These are phyloP conservation scores for Fagus crenata DNA, from an alignment of 306 rosid species.

Conservation along the genomic window DNA sequence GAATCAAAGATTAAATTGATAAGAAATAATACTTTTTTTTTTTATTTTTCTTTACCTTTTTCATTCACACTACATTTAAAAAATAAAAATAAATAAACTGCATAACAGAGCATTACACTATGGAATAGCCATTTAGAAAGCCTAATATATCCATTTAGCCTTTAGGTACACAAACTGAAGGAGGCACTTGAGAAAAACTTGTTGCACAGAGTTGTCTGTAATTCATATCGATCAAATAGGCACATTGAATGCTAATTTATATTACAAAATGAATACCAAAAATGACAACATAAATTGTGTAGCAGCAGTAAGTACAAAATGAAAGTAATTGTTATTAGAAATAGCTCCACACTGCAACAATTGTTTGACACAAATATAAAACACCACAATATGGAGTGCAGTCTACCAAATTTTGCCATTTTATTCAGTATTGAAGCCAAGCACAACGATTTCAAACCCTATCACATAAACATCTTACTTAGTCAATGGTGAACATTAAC, in stretches of 20 bases:
- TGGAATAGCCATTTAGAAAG: background rate
- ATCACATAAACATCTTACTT: too few species aligned
- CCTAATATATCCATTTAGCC: background rate
- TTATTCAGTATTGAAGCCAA: background rate
- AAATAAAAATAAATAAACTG: too few species aligned
- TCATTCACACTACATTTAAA: too few species aligned
- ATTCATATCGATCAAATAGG: background rate
- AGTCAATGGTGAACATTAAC: background rate
- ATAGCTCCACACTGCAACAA: background rate
- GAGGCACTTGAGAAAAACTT: background rate
- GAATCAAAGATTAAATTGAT: slow-evolving; percentile 29
- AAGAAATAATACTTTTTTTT: background rate
- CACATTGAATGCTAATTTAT: background rate
- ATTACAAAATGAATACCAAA: background rate
- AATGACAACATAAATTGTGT: background rate
- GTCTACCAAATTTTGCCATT: background rate
- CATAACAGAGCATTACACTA: background rate
- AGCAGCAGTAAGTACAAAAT: background rate
- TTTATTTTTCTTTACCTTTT: too few species aligned
- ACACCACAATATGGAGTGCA: background rate
- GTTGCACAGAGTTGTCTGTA: background rate
- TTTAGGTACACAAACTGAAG: background rate
- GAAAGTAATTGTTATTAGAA: background rate
- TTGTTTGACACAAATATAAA: background rate
- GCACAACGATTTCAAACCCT: too few species aligned